Evolutionary conservation across 1,284 basidiomycete genomes (phyloP).

Genomic region (Golubevia sp.): DNA sequence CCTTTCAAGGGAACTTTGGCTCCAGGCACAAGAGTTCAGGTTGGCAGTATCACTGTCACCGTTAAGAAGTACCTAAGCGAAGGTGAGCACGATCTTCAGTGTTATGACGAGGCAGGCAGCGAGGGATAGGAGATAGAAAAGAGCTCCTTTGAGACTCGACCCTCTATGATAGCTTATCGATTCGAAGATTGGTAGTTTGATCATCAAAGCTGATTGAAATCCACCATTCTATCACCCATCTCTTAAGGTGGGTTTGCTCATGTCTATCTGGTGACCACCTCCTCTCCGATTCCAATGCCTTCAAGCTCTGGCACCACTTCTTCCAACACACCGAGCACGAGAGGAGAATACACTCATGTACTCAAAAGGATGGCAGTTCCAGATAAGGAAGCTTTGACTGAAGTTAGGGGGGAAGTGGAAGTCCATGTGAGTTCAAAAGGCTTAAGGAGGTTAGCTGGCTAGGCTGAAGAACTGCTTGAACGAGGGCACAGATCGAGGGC

Average conservation of each 20-base stretch:
- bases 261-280: conserved; percentile 91
- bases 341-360: conserved; percentile 78
- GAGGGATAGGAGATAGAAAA: not conserved
- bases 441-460: too few relatives aligned
- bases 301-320: conserved; percentile 27
- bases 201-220: not conserved
- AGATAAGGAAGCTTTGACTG: conserved; percentile 84
- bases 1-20: too few relatives aligned
- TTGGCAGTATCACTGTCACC: conserved; percentile 86
- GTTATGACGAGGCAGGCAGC: too few relatives aligned
- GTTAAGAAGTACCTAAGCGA: conserved; percentile 89
- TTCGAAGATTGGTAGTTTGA: not conserved
- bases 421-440: conserved; percentile 95
- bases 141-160: not conserved
- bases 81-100: conserved; percentile 72
- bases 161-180: not conserved
- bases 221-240: not conserved
- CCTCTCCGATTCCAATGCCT: conserved; percentile 71
- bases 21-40: conserved; percentile 81
- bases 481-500: too few relatives aligned
- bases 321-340: conserved; percentile 17
- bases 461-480: too few relatives aligned
- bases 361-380: conserved; percentile 95
- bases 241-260: conserved; percentile 91
- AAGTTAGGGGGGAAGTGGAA: conserved; percentile 96